Percentiles rank a stretch among this genome's conserved stretches.
Conservation (phyloP, 129 eudicot genomes). For the Kitagawia praeruptora region DNA sequence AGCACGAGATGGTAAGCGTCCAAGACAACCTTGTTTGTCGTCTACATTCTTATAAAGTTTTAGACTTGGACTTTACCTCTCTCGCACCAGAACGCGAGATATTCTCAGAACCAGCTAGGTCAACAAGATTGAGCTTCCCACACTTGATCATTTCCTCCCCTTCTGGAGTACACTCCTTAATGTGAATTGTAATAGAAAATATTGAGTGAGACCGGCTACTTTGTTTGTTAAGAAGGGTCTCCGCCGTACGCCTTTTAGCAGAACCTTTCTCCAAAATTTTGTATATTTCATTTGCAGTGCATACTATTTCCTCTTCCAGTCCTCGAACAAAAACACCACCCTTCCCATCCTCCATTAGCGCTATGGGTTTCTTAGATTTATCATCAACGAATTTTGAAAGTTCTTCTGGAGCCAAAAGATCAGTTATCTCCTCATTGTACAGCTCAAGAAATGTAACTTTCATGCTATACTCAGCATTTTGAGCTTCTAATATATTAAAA, state of each 20-base stretch:
- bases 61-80: conserved; percentile 45
- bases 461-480: conserved; percentile 89
- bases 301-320: conserved; percentile 84
- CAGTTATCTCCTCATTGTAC: conserved; percentile 93
- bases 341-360: conserved; percentile 96
- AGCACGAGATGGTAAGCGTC: background rate
- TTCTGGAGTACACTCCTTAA: conserved; percentile 87
- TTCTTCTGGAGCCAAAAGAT: conserved; percentile 94
- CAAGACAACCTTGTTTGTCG: background rate
- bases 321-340: conserved; percentile 93
- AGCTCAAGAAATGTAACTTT: conserved; percentile 87
- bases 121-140: conserved; percentile 88
- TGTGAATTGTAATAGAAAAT: conserved; percentile 87
- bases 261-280: conserved; percentile 86
- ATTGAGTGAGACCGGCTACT: conserved; percentile 94
- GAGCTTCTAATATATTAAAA: conserved; percentile 86
- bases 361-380: conserved; percentile 90
- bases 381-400: conserved; percentile 54
- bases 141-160: conserved; percentile 97
- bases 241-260: conserved; percentile 93
- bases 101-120: conserved; percentile 99
- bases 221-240: conserved; percentile 93
- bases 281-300: conserved; percentile 86
- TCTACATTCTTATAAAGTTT: background rate
- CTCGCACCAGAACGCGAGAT: conserved; percentile 97